Evolutionary conservation across 2,329 filamentous ascomycete genomes (phyloP).

Genomic region (Ceratocystis huliohia): DNA sequence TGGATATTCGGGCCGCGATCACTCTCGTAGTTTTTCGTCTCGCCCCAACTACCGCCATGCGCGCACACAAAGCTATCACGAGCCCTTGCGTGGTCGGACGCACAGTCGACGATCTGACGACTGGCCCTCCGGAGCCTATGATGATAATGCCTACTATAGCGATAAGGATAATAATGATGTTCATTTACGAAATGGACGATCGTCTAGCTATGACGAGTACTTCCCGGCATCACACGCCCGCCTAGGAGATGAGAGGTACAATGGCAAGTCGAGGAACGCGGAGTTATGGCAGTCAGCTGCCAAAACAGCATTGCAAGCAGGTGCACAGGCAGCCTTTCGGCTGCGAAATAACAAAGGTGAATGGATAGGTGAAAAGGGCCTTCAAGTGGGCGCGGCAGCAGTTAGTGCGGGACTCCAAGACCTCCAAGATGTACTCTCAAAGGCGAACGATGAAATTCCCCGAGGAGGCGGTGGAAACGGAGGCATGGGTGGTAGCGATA

Average conservation of each 20-base stretch:
- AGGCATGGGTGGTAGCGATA: constrained; percentile 16
- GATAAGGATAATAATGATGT: constrained; percentile 1
- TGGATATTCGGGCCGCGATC: constrained; percentile 8
- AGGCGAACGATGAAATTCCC: constrained; percentile 6
- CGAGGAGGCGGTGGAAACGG: constrained; percentile 15
- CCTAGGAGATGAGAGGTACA: not conserved
- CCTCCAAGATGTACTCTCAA: constrained; percentile 34
- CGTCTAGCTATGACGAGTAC: constrained; percentile 16
- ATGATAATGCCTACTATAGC: constrained; percentile 11
- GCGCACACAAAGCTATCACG: constrained; percentile 14
- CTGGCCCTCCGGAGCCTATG: not conserved
- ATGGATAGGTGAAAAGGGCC: constrained; percentile 39
- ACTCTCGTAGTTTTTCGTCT: not conserved
- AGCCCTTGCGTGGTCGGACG: constrained; percentile 15
- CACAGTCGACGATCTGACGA: constrained; percentile 11
- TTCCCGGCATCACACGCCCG: not conserved
- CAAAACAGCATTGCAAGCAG: constrained; percentile 36
- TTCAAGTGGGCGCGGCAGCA: constrained; percentile 37
- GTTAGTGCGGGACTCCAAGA: constrained; percentile 38
- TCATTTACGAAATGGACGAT: not conserved
- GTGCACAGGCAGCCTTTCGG: constrained; percentile 37
- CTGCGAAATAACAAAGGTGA: constrained; percentile 34
- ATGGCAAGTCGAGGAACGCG: constrained; percentile 12
- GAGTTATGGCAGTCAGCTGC: constrained; percentile 30
- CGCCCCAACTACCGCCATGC: constrained; percentile 15